These are phyloP conservation scores for Lachancea sp. DNA, from an alignment of 805 yeast genomes.

Conservation along the genomic window DNA sequence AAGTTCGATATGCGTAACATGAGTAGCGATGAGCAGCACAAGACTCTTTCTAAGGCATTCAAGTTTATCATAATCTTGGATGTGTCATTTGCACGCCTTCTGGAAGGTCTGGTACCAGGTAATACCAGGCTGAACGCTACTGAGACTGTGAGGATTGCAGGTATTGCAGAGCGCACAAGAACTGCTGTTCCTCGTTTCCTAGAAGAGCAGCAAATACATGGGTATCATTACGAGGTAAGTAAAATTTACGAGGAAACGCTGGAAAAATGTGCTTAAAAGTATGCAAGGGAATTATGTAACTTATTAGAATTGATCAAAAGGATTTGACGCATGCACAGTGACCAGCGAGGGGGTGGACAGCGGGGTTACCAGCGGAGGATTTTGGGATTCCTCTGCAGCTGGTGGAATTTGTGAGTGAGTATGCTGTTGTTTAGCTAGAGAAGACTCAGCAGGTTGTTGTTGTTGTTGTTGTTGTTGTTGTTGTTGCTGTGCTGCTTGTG, in stretches of 20 bases:
- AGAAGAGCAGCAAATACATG: constrained; percentile 32
- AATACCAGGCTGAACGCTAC: constrained; percentile 38
- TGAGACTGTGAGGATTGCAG: constrained; percentile 45
- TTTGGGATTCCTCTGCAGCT: constrained; percentile 3
- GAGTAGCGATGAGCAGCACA: constrained; percentile 18
- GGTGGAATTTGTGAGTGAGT: constrained; percentile 1
- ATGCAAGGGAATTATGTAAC: neutral
- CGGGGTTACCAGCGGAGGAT: constrained; percentile 8
- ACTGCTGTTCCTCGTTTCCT: constrained; percentile 35
- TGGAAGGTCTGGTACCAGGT: constrained; percentile 34
- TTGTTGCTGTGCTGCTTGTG: constrained; percentile 10
- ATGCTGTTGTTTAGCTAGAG: neutral
- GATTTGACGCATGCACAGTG: constrained; percentile 10
- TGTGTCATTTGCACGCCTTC: constrained; percentile 34
- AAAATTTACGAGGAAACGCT: constrained; percentile 39
- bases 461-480: constrained; percentile 1
- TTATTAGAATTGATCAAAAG: constrained; percentile 11
- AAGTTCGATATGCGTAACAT: constrained; percentile 33
- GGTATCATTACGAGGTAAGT: constrained; percentile 40
- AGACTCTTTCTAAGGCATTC: constrained; percentile 34
- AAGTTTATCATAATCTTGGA: constrained; percentile 38
- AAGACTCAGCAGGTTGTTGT: neutral
- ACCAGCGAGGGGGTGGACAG: constrained; percentile 13
- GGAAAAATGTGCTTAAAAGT: constrained; percentile 29
- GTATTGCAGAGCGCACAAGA: constrained; percentile 49